Percentiles rank a stretch among this genome's conserved stretches.
Conservation (phyloP, 1,284 basidiomycete genomes). For the Papiliotrema laurentii region DNA sequence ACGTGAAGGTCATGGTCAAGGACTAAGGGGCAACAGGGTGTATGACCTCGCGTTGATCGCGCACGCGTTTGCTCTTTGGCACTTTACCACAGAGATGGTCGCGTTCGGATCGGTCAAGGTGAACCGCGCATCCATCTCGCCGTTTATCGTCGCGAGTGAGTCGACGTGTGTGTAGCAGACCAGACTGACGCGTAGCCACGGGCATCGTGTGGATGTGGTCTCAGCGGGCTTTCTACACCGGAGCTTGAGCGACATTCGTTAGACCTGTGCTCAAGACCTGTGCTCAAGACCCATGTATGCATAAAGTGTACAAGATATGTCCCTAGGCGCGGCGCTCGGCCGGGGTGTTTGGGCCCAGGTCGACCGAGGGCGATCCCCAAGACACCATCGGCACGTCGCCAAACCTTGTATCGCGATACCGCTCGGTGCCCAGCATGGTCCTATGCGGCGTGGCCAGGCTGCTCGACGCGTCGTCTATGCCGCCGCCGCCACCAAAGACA, state of each 20-base stretch:
- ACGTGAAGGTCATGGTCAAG: too few species aligned
- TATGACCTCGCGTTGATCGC: slow-evolving; percentile 85
- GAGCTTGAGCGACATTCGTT: not conserved
- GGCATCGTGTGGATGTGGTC: slow-evolving; percentile 31
- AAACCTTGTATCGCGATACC: slow-evolving; percentile 42
- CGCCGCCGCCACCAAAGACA: not conserved
- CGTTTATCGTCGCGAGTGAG: slow-evolving; percentile 84
- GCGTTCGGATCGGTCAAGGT: slow-evolving; percentile 75
- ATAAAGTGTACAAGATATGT: not conserved
- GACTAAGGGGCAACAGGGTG: too few species aligned
- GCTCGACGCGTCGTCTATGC: slow-evolving; percentile 13
- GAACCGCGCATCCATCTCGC: slow-evolving; percentile 62
- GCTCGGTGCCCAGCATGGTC: slow-evolving; percentile 41
- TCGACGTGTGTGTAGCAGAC: slow-evolving; percentile 11
- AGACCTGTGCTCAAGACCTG: not conserved
- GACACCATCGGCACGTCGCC: slow-evolving; percentile 36
- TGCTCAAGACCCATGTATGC: not conserved
- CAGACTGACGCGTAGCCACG: slow-evolving; percentile 12
- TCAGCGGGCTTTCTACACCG: slow-evolving; percentile 31
- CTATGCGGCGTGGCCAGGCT: slow-evolving; percentile 32
- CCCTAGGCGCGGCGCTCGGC: not conserved
- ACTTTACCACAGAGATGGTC: slow-evolving; percentile 81
- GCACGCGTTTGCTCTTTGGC: slow-evolving; percentile 82
- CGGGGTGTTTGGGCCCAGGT: slow-evolving; percentile 19
- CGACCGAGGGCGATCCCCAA: slow-evolving; percentile 31